Evolutionary conservation across 179 eudicot species (phyloP).

Genomic region (Drosera spatulata): DNA sequence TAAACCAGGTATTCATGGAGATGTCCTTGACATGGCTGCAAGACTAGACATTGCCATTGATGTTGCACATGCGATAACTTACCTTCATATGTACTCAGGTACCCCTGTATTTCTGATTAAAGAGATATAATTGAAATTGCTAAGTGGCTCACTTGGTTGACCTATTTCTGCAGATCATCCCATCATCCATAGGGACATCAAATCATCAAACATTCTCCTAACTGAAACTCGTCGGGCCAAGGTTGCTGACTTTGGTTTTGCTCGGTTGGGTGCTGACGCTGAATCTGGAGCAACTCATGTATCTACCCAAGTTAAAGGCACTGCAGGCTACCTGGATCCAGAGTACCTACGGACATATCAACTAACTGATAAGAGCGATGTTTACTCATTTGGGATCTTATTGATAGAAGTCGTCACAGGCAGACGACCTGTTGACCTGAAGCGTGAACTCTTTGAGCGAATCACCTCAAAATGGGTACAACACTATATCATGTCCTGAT

Average conservation of each 20-base stretch:
- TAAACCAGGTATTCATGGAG: constrained; percentile 39
- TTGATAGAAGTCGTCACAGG: constrained; percentile 83
- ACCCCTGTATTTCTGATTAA: background rate
- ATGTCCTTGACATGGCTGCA: constrained; percentile 49
- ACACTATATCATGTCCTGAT: background rate
- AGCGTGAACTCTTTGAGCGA: constrained; percentile 46
- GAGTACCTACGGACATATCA: constrained; percentile 79
- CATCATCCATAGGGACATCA: constrained; percentile 89
- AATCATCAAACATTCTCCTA: constrained; percentile 92
- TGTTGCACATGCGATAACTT: constrained; percentile 81
- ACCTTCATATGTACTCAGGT: constrained; percentile 88
- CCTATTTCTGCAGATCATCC: constrained; percentile 54
- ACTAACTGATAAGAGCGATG: constrained; percentile 91
- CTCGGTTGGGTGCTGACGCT: constrained; percentile 53
- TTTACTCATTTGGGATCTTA: constrained; percentile 87
- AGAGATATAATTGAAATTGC: background rate
- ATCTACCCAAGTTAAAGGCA: constrained; percentile 93
- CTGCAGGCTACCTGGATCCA: constrained; percentile 98
- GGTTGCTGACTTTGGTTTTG: constrained; percentile 97
- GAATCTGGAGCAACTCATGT: constrained; percentile 71
- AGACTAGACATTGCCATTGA: constrained; percentile 76
- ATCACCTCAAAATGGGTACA: constrained; percentile 84
- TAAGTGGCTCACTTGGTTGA: background rate
- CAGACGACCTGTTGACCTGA: constrained; percentile 76
- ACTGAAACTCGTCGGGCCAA: constrained; percentile 67